Percentiles rank a stretch among this genome's conserved stretches.
Evolutionary conservation across 75 land plant species (phyloP).

Genomic region (Picea glauca): DNA sequence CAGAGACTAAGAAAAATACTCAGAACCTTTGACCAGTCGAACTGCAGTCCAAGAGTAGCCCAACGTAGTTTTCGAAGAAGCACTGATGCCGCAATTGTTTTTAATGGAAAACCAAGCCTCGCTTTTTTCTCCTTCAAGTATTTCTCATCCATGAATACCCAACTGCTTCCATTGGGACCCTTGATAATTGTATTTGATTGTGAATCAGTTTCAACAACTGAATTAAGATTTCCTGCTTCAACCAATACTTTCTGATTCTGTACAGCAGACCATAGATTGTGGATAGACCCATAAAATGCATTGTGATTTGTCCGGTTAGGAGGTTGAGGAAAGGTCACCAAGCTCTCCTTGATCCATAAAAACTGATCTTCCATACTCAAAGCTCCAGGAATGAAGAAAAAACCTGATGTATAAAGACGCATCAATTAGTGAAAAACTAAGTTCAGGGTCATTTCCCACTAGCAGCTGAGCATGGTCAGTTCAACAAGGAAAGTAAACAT

Average conservation of each 20-base stretch:
- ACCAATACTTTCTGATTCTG: constrained; percentile 43
- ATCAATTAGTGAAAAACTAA: too few species aligned
- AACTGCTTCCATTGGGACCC: constrained; percentile 12
- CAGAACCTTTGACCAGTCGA: constrained; percentile 96
- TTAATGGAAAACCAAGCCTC: neutral
- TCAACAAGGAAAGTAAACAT: too few species aligned
- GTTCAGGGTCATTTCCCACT: too few species aligned
- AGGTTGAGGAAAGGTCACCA: constrained; percentile 84
- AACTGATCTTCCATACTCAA: constrained; percentile 69
- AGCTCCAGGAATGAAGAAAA: constrained; percentile 89
- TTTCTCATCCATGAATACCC: constrained; percentile 29
- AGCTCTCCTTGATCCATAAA: constrained; percentile 70
- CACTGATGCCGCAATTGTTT: constrained; percentile 48
- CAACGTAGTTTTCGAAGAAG: constrained; percentile 87
- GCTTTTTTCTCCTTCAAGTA: too few species aligned
- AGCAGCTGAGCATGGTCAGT: too few species aligned
- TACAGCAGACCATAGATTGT: constrained; percentile 58
- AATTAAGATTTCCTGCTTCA: constrained; percentile 6
- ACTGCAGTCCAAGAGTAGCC: constrained; percentile 97
- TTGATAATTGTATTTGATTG: neutral
- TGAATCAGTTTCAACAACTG: constrained; percentile 3
- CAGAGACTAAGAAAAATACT: neutral
- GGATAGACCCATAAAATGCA: constrained; percentile 77
- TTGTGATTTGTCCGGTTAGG: constrained; percentile 95
- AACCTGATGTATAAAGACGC: constrained; percentile 42